phyloP scores from a whole-genome alignment of 257 asterid species.

The Parsonsia alboflavescens region DNA sequence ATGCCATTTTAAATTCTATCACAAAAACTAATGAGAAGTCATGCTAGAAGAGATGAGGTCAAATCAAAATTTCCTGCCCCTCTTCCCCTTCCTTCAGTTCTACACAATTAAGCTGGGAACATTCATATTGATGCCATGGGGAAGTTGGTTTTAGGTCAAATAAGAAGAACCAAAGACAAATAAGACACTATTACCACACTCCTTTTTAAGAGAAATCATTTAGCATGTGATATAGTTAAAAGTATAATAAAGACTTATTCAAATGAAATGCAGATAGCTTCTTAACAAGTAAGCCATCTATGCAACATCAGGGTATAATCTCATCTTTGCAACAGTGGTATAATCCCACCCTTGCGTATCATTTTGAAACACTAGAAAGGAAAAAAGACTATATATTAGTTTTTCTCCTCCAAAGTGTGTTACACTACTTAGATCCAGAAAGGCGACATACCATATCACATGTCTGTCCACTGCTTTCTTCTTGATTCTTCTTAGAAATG shows the following conservation, averaged over 20 bases:
- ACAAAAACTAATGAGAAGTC: neutral
- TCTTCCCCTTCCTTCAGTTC: neutral
- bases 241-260: neutral
- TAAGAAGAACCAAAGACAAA: neutral
- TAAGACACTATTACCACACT: neutral
- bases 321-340: neutral
- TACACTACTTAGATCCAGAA: constrained; percentile 33
- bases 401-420: constrained; percentile 5
- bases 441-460: constrained; percentile 73
- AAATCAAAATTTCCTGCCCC: neutral
- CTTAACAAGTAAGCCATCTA: neutral
- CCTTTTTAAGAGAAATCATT: neutral
- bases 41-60: neutral
- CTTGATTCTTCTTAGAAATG: constrained; percentile 51
- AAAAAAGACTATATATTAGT: neutral
- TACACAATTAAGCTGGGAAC: neutral
- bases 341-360: neutral
- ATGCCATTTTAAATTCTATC: neutral
- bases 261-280: neutral
- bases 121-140: constrained; percentile 1
- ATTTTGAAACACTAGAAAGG: neutral
- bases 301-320: neutral
- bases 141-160: neutral
- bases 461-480: constrained; percentile 48
- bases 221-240: neutral